These are phyloP conservation scores for Chytriomyces sp. DNA, from an alignment of 192 early-diverging fungal species.

Conservation along the genomic window DNA sequence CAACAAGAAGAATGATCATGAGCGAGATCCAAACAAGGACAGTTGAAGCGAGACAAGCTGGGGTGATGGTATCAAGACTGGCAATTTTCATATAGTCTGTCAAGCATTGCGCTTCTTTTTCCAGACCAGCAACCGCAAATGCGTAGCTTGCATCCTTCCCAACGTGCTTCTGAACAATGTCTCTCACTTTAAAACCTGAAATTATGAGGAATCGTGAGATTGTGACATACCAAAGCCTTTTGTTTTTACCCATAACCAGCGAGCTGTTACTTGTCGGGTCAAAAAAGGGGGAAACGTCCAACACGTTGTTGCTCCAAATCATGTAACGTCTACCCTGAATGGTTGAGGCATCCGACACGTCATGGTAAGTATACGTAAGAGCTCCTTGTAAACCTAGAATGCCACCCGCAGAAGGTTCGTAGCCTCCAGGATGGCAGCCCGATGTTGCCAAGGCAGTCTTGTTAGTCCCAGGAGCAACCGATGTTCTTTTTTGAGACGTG, in stretches of 20 bases:
- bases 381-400: neutral
- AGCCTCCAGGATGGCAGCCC: too few species aligned
- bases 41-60: conserved; percentile 81
- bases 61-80: conserved; percentile 71
- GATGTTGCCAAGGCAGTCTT: too few species aligned
- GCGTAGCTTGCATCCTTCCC: conserved; percentile 50
- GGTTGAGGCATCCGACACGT: neutral
- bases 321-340: conserved; percentile 9
- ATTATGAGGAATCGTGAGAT: neutral
- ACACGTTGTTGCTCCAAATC: conserved; percentile 17
- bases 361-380: conserved; percentile 8
- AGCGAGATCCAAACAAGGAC: conserved; percentile 81
- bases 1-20: conserved; percentile 47
- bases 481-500: too few species aligned
- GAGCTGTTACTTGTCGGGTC: neutral
- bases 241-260: neutral
- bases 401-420: too few species aligned
- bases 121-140: conserved; percentile 12
- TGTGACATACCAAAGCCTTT: neutral
- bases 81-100: conserved; percentile 80
- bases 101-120: conserved; percentile 65
- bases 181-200: neutral
- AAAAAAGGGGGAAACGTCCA: conserved; percentile 14
- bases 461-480: too few species aligned
- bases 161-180: conserved; percentile 42